These are phyloP conservation scores for Podospora comata DNA, from an alignment of 495 filamentous ascomycete genomes.

Conservation along the genomic window DNA sequence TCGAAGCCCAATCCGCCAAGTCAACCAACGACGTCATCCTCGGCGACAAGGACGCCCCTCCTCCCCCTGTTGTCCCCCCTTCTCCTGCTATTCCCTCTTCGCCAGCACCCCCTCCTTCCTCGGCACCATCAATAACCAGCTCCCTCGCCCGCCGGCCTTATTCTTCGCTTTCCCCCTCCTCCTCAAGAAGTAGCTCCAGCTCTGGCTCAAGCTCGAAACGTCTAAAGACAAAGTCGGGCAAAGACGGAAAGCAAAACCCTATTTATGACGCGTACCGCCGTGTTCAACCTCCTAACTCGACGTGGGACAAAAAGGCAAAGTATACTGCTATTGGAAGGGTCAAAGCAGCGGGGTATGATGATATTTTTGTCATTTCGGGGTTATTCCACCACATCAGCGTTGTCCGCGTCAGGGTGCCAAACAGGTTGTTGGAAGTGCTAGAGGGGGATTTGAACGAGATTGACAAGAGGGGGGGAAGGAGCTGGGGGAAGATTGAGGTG, in stretches of 20 bases:
- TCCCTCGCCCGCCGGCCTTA: not conserved
- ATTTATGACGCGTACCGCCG: conserved; percentile 57
- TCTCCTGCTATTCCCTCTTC: conserved; percentile 10
- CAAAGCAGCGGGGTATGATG: conserved; percentile 41
- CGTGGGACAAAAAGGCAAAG: conserved; percentile 74
- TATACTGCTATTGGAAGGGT: conserved; percentile 71
- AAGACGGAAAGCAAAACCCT: conserved; percentile 42
- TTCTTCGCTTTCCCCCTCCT: not conserved
- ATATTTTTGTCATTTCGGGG: conserved; percentile 79
- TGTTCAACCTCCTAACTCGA: conserved; percentile 58
- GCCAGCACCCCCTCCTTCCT: not conserved
- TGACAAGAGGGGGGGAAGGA: conserved; percentile 19
- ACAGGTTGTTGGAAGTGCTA: conserved; percentile 56
- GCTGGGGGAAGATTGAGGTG: conserved; percentile 58
- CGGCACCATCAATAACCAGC: not conserved
- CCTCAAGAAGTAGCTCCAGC: conserved; percentile 2
- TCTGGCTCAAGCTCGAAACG: conserved; percentile 35
- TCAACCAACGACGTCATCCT: conserved; percentile 35
- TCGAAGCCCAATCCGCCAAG: conserved; percentile 40
- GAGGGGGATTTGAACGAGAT: conserved; percentile 33
- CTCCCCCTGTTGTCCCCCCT: conserved; percentile 10
- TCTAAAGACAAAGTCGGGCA: conserved; percentile 31
- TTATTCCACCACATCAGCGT: conserved; percentile 82
- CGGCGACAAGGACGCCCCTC: conserved; percentile 44
- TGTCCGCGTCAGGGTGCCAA: conserved; percentile 69